A percentile compares a stretch with the other conserved stretches of the same genome.
Conservation (phyloP, 148 eudicot genomes). For the Polygonum maritimum region DNA sequence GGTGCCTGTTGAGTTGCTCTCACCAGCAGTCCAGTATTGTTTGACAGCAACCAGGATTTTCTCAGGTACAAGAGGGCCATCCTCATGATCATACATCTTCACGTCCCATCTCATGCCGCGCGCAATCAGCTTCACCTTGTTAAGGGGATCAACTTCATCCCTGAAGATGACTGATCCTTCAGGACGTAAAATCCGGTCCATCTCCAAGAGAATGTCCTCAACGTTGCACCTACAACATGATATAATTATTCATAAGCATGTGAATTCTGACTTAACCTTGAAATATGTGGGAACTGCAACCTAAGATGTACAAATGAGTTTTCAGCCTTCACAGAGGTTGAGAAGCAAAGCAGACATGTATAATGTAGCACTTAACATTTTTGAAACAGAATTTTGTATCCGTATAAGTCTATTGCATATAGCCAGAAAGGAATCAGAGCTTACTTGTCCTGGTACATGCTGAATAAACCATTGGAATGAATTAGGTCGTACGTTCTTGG, state of each 20-base stretch:
- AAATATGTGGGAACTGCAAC: background rate
- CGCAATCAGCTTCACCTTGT: constrained; percentile 51
- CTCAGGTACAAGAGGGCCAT: constrained; percentile 81
- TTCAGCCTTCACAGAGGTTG: too few species aligned
- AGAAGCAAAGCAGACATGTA: too few species aligned
- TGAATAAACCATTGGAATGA: constrained; percentile 60
- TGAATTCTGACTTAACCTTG: too few species aligned
- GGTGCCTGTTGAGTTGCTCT: constrained; percentile 29
- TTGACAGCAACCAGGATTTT: constrained; percentile 54
- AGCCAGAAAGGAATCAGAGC: constrained; percentile 9
- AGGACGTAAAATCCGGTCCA: constrained; percentile 82
- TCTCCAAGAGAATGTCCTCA: constrained; percentile 68
- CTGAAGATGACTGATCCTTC: constrained; percentile 70
- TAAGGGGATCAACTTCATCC: constrained; percentile 65
- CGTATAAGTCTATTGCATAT: background rate
- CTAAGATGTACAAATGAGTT: too few species aligned
- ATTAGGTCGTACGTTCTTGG: constrained; percentile 75
- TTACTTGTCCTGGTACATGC: constrained; percentile 71
- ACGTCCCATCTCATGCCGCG: constrained; percentile 80
- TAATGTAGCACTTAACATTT: too few species aligned
- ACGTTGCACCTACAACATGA: constrained; percentile 43
- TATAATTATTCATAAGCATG: background rate
- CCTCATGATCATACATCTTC: constrained; percentile 74
- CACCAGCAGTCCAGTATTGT: constrained; percentile 56
- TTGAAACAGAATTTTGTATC: too few species aligned